Base-by-base conservation (phyloP, 2,329 filamentous ascomycete species). In the Phialemoniopsis sp. region DNA sequence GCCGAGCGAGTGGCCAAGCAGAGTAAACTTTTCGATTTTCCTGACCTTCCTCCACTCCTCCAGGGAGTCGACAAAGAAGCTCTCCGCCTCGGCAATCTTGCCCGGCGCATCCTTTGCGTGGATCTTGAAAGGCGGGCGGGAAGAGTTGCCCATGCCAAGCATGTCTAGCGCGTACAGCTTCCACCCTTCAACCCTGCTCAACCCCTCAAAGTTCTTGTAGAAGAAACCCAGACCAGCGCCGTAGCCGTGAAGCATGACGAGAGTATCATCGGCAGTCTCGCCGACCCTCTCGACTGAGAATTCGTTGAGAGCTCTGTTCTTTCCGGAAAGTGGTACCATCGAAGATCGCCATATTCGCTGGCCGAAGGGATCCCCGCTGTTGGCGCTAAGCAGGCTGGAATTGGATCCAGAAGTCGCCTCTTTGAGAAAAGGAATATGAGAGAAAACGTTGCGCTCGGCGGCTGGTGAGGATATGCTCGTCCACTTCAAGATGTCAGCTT, bases 241-340 rank as follows among this genome's bases (percentile, higher is more conserved):
- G 61, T 98, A 98, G 45, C 93, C 93, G 58, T 98, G 93, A 5
- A 98, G 70, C 80, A 98, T 95, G 33, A 98, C 91, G 13, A 98
- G 72, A 32, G 88, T 93, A 55, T 97, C 84, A 34, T 94, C 84
- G 1, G 80, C 78, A 5, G 82, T 64, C 57, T 96, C 90, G 29
- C 82, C 88, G 1, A 89, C 67, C 36, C 90, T 76, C 66, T 95
- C 88, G 3, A 98, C 80, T 1, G 87, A 89, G 60, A 96, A 93
- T 57, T 98, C 93, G 57, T 98, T 97, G 46, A 98, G 63, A 3
- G 83, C 86, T 36, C 93, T 80, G 58, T 95, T 81, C 61, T 89
- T 93, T 39, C 93, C 93, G 13, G 84, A 81, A 41, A 98, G 71
- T 46, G 83, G 68, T 10, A 98, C 87, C 71, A 96, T 83, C 44